phyloP scores from a whole-genome alignment of 108 stramenopile species.

The Parietichytrium sp. region DNA sequence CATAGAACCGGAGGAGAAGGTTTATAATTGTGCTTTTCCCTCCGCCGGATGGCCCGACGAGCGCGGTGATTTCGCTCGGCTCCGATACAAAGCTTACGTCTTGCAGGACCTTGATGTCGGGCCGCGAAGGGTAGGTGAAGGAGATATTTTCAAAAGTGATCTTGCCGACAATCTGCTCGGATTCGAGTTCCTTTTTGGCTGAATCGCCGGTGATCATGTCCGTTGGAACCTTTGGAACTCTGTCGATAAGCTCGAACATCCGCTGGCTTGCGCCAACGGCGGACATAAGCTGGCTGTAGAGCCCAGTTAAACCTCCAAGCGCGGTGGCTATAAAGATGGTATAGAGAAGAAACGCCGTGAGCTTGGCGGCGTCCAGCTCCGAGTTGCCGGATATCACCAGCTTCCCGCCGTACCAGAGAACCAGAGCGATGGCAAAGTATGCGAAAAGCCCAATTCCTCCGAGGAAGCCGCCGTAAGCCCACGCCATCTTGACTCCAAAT shows the following conservation, averaged over 20 bases:
- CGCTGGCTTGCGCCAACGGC: constrained; percentile 42
- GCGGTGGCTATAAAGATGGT: constrained; percentile 64
- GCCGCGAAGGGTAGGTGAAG: constrained; percentile 63
- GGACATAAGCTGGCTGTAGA: constrained; percentile 36
- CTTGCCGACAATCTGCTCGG: neutral
- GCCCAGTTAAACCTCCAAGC: constrained; percentile 48
- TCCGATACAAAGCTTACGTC: constrained; percentile 45
- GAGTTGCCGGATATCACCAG: constrained; percentile 63
- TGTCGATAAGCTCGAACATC: constrained; percentile 41
- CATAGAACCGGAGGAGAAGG: constrained; percentile 74
- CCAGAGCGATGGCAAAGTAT: constrained; percentile 48
- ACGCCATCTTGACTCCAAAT: constrained; percentile 63
- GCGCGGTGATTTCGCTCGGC: constrained; percentile 74
- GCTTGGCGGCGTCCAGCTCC: constrained; percentile 59
- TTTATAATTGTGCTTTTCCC: constrained; percentile 74
- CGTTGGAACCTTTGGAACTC: constrained; percentile 14
- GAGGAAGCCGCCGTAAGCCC: constrained; percentile 62
- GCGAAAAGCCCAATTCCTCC: constrained; percentile 60
- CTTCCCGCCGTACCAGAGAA: constrained; percentile 75
- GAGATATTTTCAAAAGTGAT: constrained; percentile 53
- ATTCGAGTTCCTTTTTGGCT: neutral
- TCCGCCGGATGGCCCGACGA: constrained; percentile 73
- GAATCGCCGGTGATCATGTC: too few species aligned
- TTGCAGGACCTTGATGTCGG: constrained; percentile 48
- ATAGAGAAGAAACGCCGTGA: constrained; percentile 75